Evolutionary conservation across 2,329 filamentous ascomycete genomes (phyloP), one percentile per base, ranked within the genome.

Genomic region (Cladosporium sp.): DNA sequence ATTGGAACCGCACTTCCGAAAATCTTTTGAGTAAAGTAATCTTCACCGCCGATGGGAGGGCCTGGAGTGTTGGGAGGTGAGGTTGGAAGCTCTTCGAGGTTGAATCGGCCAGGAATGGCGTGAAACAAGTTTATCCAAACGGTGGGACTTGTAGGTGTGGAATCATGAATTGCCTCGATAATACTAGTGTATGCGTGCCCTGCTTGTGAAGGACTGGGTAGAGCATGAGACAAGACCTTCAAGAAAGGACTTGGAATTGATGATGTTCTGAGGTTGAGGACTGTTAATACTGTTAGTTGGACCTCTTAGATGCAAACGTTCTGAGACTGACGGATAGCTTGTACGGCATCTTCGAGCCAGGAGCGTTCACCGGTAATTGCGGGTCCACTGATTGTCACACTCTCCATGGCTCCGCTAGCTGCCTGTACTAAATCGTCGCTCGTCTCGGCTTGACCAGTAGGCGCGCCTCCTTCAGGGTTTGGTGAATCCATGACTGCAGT

Each of bases 121-220:
- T 87, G 84, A 56, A 84, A 85, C 51, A 87, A 80, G 60, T 85
- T 85, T 70, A 87, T 85, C 75, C 84, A 87, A 2, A 79, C 79
- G 0, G 80, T 83, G 14, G 79, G 76, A 51, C 75, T 78, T 3
- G 75, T 69, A 22, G 79, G 76, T 12, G 81, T 78, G 20, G 76
- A 76, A 38, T 78, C 74, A 67, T 85, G 83, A 1, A 87, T 78
- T 3, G 78, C 76, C 59, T 79, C 75, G 57, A 87, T 80, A 30
- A 87, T 74, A 17, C 76, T 74, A 25, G 76, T 76, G 64, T 85
- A 86, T 25, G 84, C 75, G 61, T 81, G 76, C 22, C 79, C 75
- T 19, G 69, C 73, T 51, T 73, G 62, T 14, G 78, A 80, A 1
- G 84, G 82, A 63, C 78, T 84, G 15, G 83, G 83, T 11, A 86